These are phyloP conservation scores for Pichia manshurica DNA, from an alignment of 805 yeast genomes.

Conservation along the genomic window DNA sequence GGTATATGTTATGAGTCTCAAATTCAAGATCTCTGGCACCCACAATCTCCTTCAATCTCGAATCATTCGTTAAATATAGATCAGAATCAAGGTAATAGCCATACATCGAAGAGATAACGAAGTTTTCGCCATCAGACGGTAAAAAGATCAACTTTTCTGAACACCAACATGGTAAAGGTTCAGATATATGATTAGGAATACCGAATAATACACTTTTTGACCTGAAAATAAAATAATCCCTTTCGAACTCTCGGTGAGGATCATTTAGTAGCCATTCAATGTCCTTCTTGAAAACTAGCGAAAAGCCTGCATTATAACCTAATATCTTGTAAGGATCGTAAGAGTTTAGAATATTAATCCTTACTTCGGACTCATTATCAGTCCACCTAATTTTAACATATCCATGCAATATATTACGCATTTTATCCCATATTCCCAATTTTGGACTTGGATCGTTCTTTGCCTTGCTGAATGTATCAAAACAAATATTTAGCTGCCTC, in stretches of 20 bases:
- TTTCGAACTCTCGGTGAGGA: slow-evolving; percentile 50
- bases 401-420: slow-evolving; percentile 74
- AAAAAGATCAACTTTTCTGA: slow-evolving; percentile 43
- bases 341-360: slow-evolving; percentile 65
- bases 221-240: slow-evolving; percentile 55
- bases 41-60: slow-evolving; percentile 7
- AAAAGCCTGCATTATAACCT: slow-evolving; percentile 67
- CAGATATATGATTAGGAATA: slow-evolving; percentile 67
- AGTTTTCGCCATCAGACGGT: slow-evolving; percentile 30
- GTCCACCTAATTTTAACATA: slow-evolving; percentile 44
- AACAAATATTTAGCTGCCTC: slow-evolving; percentile 67
- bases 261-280: slow-evolving; percentile 59
- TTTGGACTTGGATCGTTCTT: slow-evolving; percentile 82
- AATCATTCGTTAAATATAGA: slow-evolving; percentile 11
- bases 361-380: slow-evolving; percentile 41
- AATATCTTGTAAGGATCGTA: slow-evolving; percentile 72
- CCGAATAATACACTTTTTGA: slow-evolving; percentile 62
- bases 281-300: slow-evolving; percentile 61
- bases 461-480: slow-evolving; percentile 84
- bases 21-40: slow-evolving; percentile 20
- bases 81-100: slow-evolving; percentile 23
- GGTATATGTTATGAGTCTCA: slow-evolving; percentile 50
- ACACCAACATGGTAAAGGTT: slow-evolving; percentile 53
- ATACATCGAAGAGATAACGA: slow-evolving; percentile 20
- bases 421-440: slow-evolving; percentile 90